phyloP scores from a whole-genome alignment of 2,329 filamentous ascomycete genomes.

The Diaporthe sp. region DNA sequence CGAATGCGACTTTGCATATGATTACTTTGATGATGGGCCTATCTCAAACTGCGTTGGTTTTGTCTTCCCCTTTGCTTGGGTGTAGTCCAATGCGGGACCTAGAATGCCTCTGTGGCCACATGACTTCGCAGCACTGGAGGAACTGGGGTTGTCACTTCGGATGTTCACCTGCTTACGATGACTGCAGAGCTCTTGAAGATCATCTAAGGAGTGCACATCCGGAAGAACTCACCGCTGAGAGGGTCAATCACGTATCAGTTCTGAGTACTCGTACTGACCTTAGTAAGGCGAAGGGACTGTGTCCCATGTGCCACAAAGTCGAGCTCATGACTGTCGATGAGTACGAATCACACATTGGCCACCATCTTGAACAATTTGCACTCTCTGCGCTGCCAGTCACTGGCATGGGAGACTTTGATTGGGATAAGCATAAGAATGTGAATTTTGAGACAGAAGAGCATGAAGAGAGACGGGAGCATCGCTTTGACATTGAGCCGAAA shows the following conservation, averaged over 20 bases:
- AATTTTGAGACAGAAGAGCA: background rate
- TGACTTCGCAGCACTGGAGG: background rate
- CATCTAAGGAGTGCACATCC: background rate
- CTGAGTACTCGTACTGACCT: background rate
- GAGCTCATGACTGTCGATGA: background rate
- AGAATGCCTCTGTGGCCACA: background rate
- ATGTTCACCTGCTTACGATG: background rate
- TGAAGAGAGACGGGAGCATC: background rate
- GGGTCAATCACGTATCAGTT: background rate
- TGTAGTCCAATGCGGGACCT: background rate
- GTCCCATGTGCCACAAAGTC: background rate
- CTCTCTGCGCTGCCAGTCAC: background rate
- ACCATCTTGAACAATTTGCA: slow-evolving; percentile 7
- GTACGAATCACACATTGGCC: background rate
- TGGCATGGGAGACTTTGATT: background rate
- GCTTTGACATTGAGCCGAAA: background rate
- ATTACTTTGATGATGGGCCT: background rate
- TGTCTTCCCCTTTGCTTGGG: background rate
- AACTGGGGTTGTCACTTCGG: background rate
- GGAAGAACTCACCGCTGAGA: background rate
- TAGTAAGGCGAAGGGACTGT: background rate
- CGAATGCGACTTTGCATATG: background rate
- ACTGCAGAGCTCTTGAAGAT: background rate
- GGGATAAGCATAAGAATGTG: too few species aligned
- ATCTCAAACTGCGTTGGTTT: background rate